Conservation (phyloP, 495 filamentous ascomycete species). For the Penicillium paxilli region DNA sequence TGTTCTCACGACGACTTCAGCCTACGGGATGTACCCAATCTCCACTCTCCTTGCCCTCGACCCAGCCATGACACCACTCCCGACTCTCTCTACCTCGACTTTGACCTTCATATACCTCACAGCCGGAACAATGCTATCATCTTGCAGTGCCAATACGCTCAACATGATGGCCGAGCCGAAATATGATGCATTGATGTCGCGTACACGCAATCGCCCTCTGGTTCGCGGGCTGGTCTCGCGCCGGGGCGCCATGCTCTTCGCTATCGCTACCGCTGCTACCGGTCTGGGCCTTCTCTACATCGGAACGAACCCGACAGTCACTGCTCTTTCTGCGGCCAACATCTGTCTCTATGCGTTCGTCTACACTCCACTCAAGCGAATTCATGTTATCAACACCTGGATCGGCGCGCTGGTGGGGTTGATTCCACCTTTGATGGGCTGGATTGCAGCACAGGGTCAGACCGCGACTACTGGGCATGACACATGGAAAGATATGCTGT, state of each 20-base stretch:
- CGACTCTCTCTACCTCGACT: slow-evolving; percentile 82
- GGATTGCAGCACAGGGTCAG: slow-evolving; percentile 90
- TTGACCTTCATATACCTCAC: slow-evolving; percentile 93
- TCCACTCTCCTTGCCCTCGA: slow-evolving; percentile 51
- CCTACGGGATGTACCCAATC: slow-evolving; percentile 91
- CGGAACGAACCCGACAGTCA: slow-evolving; percentile 91
- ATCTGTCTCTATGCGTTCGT: slow-evolving; percentile 86
- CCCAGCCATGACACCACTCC: slow-evolving; percentile 68
- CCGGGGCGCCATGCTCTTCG: slow-evolving; percentile 79
- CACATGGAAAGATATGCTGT: slow-evolving; percentile 77
- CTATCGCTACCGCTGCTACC: slow-evolving; percentile 60
- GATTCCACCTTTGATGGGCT: slow-evolving; percentile 96
- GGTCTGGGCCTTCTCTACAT: slow-evolving; percentile 75
- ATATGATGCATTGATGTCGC: slow-evolving; percentile 88
- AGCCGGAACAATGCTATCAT: slow-evolving; percentile 80
- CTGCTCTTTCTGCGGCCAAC: slow-evolving; percentile 81
- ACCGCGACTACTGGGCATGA: slow-evolving; percentile 69
- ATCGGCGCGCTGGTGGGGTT: slow-evolving; percentile 89
- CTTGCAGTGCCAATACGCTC: slow-evolving; percentile 84
- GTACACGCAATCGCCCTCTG: slow-evolving; percentile 85
- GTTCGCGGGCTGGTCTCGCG: slow-evolving; percentile 78
- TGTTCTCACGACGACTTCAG: slow-evolving; percentile 84
- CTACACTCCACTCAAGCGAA: slow-evolving; percentile 89
- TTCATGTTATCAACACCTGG: slow-evolving; percentile 92
- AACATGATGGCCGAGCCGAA: slow-evolving; percentile 96